These are phyloP conservation scores for Paramecium octaurelia DNA, from an alignment of 73 alveolate species.

Conservation along the genomic window DNA sequence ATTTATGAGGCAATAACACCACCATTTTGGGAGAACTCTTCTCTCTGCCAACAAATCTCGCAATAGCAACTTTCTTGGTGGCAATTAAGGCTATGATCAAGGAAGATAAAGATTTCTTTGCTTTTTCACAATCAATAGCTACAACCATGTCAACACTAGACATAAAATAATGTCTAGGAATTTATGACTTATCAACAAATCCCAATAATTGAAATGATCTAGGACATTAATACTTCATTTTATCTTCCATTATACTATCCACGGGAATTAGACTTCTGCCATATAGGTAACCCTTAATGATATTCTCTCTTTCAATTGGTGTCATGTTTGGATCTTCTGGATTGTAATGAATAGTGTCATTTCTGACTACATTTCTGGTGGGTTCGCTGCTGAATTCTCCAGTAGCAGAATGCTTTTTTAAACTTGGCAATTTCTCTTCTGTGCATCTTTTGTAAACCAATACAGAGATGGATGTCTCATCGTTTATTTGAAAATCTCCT, in stretches of 20 bases:
- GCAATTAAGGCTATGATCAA: slow-evolving; percentile 83
- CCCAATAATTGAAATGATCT: slow-evolving; percentile 88
- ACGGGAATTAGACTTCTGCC: slow-evolving; percentile 94
- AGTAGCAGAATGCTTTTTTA: slow-evolving; percentile 80
- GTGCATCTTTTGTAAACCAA: slow-evolving; percentile 83
- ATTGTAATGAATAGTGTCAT: slow-evolving; percentile 74
- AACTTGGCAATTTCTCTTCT: slow-evolving; percentile 88
- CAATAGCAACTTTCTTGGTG: slow-evolving; percentile 81
- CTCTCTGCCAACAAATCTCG: slow-evolving; percentile 82
- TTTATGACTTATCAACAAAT: slow-evolving; percentile 74
- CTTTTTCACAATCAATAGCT: slow-evolving; percentile 77
- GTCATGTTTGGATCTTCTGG: slow-evolving; percentile 91
- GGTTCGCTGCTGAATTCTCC: slow-evolving; percentile 78
- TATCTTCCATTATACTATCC: slow-evolving; percentile 74
- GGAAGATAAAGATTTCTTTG: slow-evolving; percentile 86
- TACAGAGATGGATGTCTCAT: slow-evolving; percentile 73
- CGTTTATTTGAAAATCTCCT: slow-evolving; percentile 86
- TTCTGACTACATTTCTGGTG: slow-evolving; percentile 73
- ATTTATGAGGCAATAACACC: slow-evolving; percentile 85
- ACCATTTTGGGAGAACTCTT: slow-evolving; percentile 85
- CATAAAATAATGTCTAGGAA: slow-evolving; percentile 88
- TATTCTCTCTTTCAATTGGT: slow-evolving; percentile 75
- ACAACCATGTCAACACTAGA: slow-evolving; percentile 90
- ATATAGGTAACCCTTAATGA: slow-evolving; percentile 87
- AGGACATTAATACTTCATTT: slow-evolving; percentile 75